Evolutionary conservation across 495 filamentous ascomycete species (phyloP), one percentile per base, ranked within the genome.

Genomic region (Hyaloscypha hepaticicola): DNA sequence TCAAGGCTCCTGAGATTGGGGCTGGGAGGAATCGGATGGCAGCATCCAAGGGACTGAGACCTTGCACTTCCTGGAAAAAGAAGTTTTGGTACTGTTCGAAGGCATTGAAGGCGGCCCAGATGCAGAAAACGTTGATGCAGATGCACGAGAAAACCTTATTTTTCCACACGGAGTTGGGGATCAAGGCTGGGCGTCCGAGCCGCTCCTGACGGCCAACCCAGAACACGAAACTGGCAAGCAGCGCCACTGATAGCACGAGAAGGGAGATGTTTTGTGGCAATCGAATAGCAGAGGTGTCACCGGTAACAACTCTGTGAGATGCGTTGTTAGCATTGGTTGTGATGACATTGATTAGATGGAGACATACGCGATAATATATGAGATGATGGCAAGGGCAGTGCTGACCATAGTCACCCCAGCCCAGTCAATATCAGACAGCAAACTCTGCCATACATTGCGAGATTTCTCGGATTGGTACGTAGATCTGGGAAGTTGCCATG

Each of bases 81-180:
- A 8, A 45, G 19, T 45, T 45, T 8, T 8, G 8, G 38, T 8
- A 19, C 8, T 8, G 38, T 45, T 45, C 38, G 19, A 45, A 45
- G 38, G 38, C 38, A 45, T 45, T 45, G 38, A 45, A 45, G 8
- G 38, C 38, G 8, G 8, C 38, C 38, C 38, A 45, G 8, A 45
- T 45, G 8, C 85, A 66, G 1, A 82, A 65, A 0, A 87, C 79
- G 68, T 81, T 82, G 21, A 82, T 58, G 65, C 82, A 85, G 5
- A 80, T 77, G 22, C 64, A 77, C 0, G 81, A 74, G 58, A 85
- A 87, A 0, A 76, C 72, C 0, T 64, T 63, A 41, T 83, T 83
- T 28, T 73, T 76, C 84, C 84, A 87, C 1, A 87, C 55, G 0
- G 74, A 74, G 69, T 84, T 86, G 0, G 83, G 83, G 1, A 87